These are phyloP conservation scores for Lactarius hengduanensis DNA, from an alignment of 768 basidiomycete species.

Conservation along the genomic window DNA sequence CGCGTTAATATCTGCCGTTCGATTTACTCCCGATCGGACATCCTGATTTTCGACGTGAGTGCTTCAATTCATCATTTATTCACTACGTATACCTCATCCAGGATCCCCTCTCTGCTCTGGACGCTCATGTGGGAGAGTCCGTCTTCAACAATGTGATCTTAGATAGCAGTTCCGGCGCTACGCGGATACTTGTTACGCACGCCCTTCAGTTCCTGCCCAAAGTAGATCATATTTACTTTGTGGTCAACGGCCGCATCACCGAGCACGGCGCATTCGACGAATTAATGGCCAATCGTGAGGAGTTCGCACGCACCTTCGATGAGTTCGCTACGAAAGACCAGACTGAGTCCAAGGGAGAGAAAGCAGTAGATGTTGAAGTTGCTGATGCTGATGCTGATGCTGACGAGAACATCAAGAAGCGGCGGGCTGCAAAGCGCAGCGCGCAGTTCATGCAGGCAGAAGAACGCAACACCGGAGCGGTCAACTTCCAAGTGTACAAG, in stretches of 20 bases:
- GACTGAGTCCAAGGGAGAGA: conserved; percentile 46
- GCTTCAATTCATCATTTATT: neutral
- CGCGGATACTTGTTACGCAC: conserved; percentile 88
- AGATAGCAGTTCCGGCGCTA: conserved; percentile 61
- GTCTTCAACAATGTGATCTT: conserved; percentile 84
- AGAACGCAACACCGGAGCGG: conserved; percentile 76
- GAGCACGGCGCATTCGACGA: conserved; percentile 80
- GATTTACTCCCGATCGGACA: conserved; percentile 82
- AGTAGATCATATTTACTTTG: conserved; percentile 81
- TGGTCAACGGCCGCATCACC: conserved; percentile 72
- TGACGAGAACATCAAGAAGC: conserved; percentile 40
- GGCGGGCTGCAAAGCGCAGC: conserved; percentile 40
- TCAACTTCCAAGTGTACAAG: conserved; percentile 53
- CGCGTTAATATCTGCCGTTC: conserved; percentile 83
- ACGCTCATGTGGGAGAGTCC: conserved; percentile 87
- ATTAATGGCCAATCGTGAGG: conserved; percentile 60
- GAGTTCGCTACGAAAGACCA: conserved; percentile 64
- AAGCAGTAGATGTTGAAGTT: conserved; percentile 39
- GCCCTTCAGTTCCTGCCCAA: conserved; percentile 86
- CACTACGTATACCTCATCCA: conserved; percentile 29
- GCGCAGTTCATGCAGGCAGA: conserved; percentile 77
- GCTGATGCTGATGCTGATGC: conserved; percentile 32
- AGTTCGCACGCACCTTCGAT: conserved; percentile 51
- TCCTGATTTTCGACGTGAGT: conserved; percentile 76
- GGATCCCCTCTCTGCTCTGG: conserved; percentile 86